A percentile compares a stretch with the other conserved stretches of the same genome.
These are phyloP conservation scores for Tranzscheliella williamsii DNA, from an alignment of 1,284 basidiomycete species.

Conservation along the genomic window DNA sequence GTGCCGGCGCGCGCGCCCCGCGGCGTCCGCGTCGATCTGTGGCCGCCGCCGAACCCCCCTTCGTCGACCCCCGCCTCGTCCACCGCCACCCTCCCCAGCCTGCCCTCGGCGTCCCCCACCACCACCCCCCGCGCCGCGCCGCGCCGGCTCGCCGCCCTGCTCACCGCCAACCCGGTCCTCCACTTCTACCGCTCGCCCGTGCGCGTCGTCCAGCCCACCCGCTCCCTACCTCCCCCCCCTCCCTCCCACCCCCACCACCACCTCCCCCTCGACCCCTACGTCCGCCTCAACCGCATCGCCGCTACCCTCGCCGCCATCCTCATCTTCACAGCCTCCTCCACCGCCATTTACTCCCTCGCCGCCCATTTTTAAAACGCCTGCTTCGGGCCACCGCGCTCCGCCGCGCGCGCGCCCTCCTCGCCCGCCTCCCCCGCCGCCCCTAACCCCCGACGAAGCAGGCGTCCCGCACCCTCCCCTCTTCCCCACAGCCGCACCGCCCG, in stretches of 20 bases:
- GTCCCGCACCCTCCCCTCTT: background rate
- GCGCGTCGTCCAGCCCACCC: slow-evolving; percentile 15
- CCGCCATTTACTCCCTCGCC: slow-evolving; percentile 39
- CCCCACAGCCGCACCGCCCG: too few relatives aligned
- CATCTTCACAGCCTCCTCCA: slow-evolving; percentile 40
- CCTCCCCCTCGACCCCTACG: slow-evolving; percentile 43
- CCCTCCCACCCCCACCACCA: too few relatives aligned
- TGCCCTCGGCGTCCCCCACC: slow-evolving; percentile 11
- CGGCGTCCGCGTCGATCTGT: slow-evolving; percentile 28
- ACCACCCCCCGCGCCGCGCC: slow-evolving; percentile 22
- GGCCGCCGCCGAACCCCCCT: slow-evolving; percentile 41
- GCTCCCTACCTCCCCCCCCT: too few relatives aligned
- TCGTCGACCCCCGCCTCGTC: slow-evolving; percentile 19
- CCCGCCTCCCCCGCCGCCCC: background rate
- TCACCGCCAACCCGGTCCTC: slow-evolving; percentile 33
- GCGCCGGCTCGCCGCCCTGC: slow-evolving; percentile 22
- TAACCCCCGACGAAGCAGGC: background rate
- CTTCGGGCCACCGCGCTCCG: slow-evolving; percentile 5
- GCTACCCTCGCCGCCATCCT: slow-evolving; percentile 33
- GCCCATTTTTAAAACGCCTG: slow-evolving; percentile 51
- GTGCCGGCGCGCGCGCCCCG: slow-evolving; percentile 8
- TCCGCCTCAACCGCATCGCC: slow-evolving; percentile 44
- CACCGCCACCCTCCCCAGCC: slow-evolving; percentile 20
- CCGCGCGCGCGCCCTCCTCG: background rate
- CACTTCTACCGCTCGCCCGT: slow-evolving; percentile 43